Base-by-base conservation (phyloP, 2,329 filamentous ascomycete species). In the Diaporthe vaccinii region DNA sequence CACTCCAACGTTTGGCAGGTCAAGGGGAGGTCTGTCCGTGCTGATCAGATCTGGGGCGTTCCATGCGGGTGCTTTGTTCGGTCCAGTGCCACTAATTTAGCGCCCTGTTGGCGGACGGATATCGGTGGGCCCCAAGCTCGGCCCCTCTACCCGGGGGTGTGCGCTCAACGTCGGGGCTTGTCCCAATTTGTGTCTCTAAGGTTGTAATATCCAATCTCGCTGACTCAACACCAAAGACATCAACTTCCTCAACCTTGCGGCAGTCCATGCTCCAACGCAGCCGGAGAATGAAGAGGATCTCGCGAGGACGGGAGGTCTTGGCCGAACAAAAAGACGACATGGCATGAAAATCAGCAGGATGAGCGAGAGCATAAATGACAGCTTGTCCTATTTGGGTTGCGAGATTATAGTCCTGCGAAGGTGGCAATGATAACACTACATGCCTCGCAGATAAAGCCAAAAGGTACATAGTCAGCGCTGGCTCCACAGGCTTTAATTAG, bases 11-110 rank as follows among this genome's bases (percentile, higher is more conserved):
- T 46, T 25, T 41, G 51, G 55, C 53, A 44, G 55, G 68, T 71
- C 68, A 71, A 71, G 46, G 68, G 49, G 49, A 61, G n/a, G 28
- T 36, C 28, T 51, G 62, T 67, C 73, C 46, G 62, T 58, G 73
- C 65, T 55, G 73, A 74, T 74, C 73, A 70, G 41, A n/a, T 61
- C 57, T 36, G 49, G 71, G 58, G 70, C 71, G 44, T 73, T 65
- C 58, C 71, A 61, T 62, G 70, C 57, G 34, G 69, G 39, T 28
- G 55, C 53, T 72, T 72, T 72, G 69, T 72, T 59, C n/a, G 44
- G 69, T 25, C 44, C 53, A 36, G 28, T 28, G 51, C 68, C 39
- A 59, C 55, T 59, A 59, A 9, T 59, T 71, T 71, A 71, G 55
- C 39, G 69, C 55, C 49, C 51, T 57, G 51, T 25, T 46, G 36